Base-by-base conservation (phyloP, 495 filamentous ascomycete genomes). In the Cairneyella variabilis region DNA sequence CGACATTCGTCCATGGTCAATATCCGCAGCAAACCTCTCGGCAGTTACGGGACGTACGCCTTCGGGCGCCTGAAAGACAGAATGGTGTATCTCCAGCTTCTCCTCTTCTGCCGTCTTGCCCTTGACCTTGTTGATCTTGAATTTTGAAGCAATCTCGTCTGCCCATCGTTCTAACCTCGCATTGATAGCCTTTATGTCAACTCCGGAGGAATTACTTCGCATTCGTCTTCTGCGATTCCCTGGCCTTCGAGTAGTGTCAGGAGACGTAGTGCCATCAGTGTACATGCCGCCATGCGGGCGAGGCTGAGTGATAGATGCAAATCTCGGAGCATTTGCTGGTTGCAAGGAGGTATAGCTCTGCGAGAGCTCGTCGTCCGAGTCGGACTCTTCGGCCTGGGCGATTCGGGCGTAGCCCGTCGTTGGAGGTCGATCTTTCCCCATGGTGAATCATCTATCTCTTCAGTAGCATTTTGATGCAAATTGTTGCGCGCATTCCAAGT, bases 121-220 rank as follows among this genome's bases (percentile, higher is more conserved):
- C 68, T 86, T 91, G 56, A 84, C 82, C 36, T 81, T 83, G 52
- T 79, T 74, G 61, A 91, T 89, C 73, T 96, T 97, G 80, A 98
- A 97, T 62, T 95, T 95, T 58, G 86, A 88, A 25, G 95, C 92
- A 62, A 99, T 97, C 72, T 99, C 92, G 58, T 96, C 92, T 36
- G 95, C 95, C 93, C 93, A 99, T 59, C 88, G 77, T 67, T 99
- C 93, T 17, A 99, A 75, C 42, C 93, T 83, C 50, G 93, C 91
- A 71, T 99, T 99, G 68, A 99, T 97, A 54, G 92, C 93, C 69
- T 97, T 97, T 62, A 99, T 91, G 66, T 99, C 93, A 10, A 97
- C 93, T 3, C 90, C 91, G 25, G 90, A 90, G 52, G 83, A 88
- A 64, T 90, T 95, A 53, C 90, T 85, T 57, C 84, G 76, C 37